A percentile compares a stretch with the other conserved stretches of the same genome.
These are phyloP conservation scores for Yamadazyma endophytica DNA, from an alignment of 805 yeast species.

Conservation along the genomic window DNA sequence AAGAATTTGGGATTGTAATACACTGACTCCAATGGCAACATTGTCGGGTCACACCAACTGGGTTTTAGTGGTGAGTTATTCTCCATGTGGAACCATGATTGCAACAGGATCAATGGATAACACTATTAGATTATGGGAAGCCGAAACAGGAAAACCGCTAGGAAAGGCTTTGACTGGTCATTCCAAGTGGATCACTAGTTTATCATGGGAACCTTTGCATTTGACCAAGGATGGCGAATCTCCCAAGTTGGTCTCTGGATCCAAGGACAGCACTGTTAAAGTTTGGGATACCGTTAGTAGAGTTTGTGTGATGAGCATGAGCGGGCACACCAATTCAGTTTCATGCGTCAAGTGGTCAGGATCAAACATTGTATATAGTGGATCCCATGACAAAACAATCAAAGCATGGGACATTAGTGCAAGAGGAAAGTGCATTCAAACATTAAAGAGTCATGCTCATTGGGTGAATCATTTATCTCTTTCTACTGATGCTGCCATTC, in stretches of 20 bases:
- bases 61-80: slow-evolving; percentile 89
- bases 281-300: slow-evolving; percentile 84
- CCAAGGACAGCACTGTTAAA: slow-evolving; percentile 86
- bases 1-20: slow-evolving; percentile 93
- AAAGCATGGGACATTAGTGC: slow-evolving; percentile 81
- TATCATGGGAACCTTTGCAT: slow-evolving; percentile 94
- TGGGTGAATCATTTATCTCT: slow-evolving; percentile 95
- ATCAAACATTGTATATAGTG: slow-evolving; percentile 73
- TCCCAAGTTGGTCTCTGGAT: slow-evolving; percentile 77
- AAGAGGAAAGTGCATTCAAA: slow-evolving; percentile 72
- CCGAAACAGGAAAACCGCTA: slow-evolving; percentile 63
- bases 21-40: slow-evolving; percentile 84
- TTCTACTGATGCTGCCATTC: slow-evolving; percentile 82
- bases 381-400: slow-evolving; percentile 92
- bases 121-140: slow-evolving; percentile 85
- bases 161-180: slow-evolving; percentile 82
- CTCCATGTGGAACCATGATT: slow-evolving; percentile 84
- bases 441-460: slow-evolving; percentile 87
- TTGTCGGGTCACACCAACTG: slow-evolving; percentile 84
- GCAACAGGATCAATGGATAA: slow-evolving; percentile 97
- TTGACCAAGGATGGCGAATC: slow-evolving; percentile 58
- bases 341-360: slow-evolving; percentile 99
- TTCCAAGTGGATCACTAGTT: slow-evolving; percentile 80
- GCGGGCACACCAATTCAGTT: slow-evolving; percentile 86
- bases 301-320: slow-evolving; percentile 61